Percentiles rank a stretch among this genome's conserved stretches.
Evolutionary conservation across 139 green algal genomes (phyloP).

Genomic region (Picocystis salinarum): DNA sequence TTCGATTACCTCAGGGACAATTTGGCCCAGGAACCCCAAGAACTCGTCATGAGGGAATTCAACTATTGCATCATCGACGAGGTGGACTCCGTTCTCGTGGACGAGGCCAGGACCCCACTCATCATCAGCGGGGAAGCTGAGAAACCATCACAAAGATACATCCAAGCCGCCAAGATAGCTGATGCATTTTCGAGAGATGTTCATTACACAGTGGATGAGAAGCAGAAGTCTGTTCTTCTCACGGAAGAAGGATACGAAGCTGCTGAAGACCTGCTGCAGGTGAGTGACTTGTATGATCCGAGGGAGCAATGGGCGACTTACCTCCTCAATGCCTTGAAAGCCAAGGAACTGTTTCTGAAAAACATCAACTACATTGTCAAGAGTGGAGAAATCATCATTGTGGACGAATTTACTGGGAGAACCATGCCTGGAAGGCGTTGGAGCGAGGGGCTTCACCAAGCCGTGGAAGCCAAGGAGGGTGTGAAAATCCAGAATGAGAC

Average conservation of each 20-base stretch:
- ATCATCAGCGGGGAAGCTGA: constrained; percentile 46
- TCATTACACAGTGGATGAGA: constrained; percentile 99
- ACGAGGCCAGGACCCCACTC: constrained; percentile 87
- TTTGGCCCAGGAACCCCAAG: constrained; percentile 48
- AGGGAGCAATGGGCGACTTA: constrained; percentile 84
- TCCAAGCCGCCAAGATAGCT: constrained; percentile 57
- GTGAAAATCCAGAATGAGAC: constrained; percentile 89
- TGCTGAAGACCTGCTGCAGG: constrained; percentile 79
- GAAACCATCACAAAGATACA: constrained; percentile 12
- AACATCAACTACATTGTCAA: constrained; percentile 89
- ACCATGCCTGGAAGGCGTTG: constrained; percentile 83
- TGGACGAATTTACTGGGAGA: constrained; percentile 91
- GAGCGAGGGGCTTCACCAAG: constrained; percentile 79
- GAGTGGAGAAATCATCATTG: constrained; percentile 77
- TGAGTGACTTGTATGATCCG: constrained; percentile 88
- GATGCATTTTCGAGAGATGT: constrained; percentile 52
- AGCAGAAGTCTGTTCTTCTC: constrained; percentile 88
- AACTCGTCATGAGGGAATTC: constrained; percentile 80
- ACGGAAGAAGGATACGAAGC: constrained; percentile 97
- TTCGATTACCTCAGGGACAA: constrained; percentile 98
- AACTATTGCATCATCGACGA: constrained; percentile 97
- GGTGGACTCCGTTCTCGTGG: constrained; percentile 93
- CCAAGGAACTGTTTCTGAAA: constrained; percentile 82
- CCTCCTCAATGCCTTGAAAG: constrained; percentile 93
- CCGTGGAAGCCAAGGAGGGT: constrained; percentile 93